Base-by-base conservation (phyloP, 495 filamentous ascomycete genomes). In the Opeltia flavorubescens region DNA sequence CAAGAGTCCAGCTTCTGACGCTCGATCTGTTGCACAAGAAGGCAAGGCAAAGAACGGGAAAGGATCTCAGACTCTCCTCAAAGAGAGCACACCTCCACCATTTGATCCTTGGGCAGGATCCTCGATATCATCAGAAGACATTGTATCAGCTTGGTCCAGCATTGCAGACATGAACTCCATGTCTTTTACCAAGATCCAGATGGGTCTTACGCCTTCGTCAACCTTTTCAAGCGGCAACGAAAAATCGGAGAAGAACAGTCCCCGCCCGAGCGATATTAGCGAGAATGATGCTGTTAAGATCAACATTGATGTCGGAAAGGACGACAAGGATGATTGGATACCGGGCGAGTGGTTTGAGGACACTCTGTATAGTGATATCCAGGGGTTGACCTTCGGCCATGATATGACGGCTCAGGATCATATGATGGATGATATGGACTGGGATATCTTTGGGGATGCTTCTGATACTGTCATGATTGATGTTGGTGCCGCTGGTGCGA, bases 161-260 rank as follows among this genome's bases (percentile, higher is more conserved):
- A 52, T 62, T 0, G 59, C 67, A 45, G 66, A 69, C 18, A 59
- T 70, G 50, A 66, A 71, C 38, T 49, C 64, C 15, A 59, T 69
- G 25, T 64, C 67, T 57, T 70, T 68, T 48, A 60, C 57, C 18
- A 59, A 56, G n/a, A 55, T 59, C 6, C 64, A 67, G 28, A 46
- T 47, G 24, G 48, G 48, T 5, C 30, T 53, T 18, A 51, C 48
- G 8, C 55, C 49, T 1, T 39, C 50, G 13, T 36, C 44, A 17
- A 46, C 39, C 25, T 27, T 41, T 20, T 51, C 42, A 28, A 47
- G 43, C 34, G 36, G 36, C 35, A 41, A 41, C 13, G 38, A 41
- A 36, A 28, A 41, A 24, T 44, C 28, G 17, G 39, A 47, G 26
- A 56, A 54, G 9, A 39, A 51, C 30, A 57, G 52, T 34, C 52